phyloP scores from a whole-genome alignment of 1,284 basidiomycete genomes.

The Afroboletus lepidellus region DNA sequence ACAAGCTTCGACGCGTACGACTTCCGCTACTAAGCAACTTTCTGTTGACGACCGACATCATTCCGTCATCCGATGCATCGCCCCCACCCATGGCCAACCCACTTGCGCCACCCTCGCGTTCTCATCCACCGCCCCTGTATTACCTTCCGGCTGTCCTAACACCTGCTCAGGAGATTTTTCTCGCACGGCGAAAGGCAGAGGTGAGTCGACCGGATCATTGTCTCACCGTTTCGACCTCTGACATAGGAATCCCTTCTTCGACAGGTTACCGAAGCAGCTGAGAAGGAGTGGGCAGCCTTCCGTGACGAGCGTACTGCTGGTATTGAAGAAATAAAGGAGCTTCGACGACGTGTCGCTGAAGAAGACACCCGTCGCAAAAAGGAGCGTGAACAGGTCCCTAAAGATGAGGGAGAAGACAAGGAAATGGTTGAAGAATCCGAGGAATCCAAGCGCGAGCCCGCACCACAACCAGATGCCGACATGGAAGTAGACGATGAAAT shows the following conservation, averaged over 20 bases:
- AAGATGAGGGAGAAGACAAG: slow-evolving; percentile 34
- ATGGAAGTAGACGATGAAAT: slow-evolving; percentile 46
- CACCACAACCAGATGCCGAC: slow-evolving; percentile 33
- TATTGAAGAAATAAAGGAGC: slow-evolving; percentile 58
- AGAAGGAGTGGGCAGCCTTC: slow-evolving; percentile 68
- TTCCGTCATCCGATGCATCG: slow-evolving; percentile 40
- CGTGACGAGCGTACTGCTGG: slow-evolving; percentile 54
- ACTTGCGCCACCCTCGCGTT: slow-evolving; percentile 52
- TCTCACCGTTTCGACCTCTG: not conserved
- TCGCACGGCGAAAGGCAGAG: slow-evolving; percentile 59
- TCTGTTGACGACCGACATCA: slow-evolving; percentile 68
- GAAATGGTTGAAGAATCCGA: slow-evolving; percentile 22
- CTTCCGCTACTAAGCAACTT: slow-evolving; percentile 73
- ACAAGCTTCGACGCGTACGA: slow-evolving; percentile 67
- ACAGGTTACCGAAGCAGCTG: slow-evolving; percentile 60
- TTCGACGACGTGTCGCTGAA: slow-evolving; percentile 63
- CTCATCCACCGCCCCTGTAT: slow-evolving; percentile 72
- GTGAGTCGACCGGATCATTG: slow-evolving; percentile 36
- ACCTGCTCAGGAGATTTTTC: slow-evolving; percentile 68
- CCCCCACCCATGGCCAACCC: slow-evolving; percentile 39
- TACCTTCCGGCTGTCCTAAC: slow-evolving; percentile 70
- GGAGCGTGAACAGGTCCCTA: slow-evolving; percentile 49
- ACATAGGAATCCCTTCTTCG: not conserved
- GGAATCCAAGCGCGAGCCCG: slow-evolving; percentile 22
- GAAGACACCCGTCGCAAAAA: slow-evolving; percentile 45